phyloP scores from a whole-genome alignment of 257 asterid genomes.

The Gardenia jasminoides region DNA sequence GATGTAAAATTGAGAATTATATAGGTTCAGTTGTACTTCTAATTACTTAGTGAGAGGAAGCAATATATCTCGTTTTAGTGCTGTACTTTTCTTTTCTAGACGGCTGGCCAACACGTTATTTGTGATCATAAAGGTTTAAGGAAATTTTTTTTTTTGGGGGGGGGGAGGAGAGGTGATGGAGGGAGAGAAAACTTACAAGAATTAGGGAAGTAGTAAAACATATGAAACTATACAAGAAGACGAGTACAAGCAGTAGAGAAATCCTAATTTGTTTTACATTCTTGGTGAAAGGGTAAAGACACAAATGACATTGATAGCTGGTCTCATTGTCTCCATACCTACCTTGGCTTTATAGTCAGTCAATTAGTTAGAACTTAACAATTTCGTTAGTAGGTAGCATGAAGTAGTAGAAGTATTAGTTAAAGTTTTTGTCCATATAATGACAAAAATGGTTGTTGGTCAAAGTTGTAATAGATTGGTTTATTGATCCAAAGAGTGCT shows the following conservation, averaged over 20 bases:
- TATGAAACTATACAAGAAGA: not conserved
- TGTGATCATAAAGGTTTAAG: too few relatives aligned
- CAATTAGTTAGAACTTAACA: not conserved
- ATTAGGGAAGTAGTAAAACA: not conserved
- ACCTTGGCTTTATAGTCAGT: slow-evolving; percentile 2
- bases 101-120: too few relatives aligned
- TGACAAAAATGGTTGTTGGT: slow-evolving; percentile 23
- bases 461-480: slow-evolving; percentile 33
- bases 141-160: too few relatives aligned
- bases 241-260: not conserved
- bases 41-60: not conserved
- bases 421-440: not conserved
- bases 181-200: not conserved
- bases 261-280: not conserved
- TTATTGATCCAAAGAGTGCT: slow-evolving; percentile 22
- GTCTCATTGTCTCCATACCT: not conserved
- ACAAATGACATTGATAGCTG: not conserved
- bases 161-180: not conserved
- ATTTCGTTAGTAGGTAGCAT: not conserved
- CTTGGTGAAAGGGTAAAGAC: not conserved
- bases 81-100: too few relatives aligned
- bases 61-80: too few relatives aligned
- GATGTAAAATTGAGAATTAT: not conserved
- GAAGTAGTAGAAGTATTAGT: slow-evolving; percentile 6
- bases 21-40: not conserved